Evolutionary conservation across 345 rosid genomes (phyloP).

Genomic region (Microcos paniculata): DNA sequence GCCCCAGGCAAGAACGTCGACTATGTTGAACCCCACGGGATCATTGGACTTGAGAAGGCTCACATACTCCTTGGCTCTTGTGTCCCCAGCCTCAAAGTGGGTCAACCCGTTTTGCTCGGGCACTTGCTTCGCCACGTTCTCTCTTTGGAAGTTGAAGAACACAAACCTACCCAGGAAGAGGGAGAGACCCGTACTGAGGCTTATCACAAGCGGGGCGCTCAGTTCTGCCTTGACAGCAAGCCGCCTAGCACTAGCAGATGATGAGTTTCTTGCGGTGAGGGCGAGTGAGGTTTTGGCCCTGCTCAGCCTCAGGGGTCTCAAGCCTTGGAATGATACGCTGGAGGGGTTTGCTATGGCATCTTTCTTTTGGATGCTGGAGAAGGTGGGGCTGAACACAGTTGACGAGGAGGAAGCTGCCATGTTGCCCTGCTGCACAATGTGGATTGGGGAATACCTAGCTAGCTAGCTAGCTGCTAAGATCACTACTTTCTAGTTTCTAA

Average conservation of each 20-base stretch:
- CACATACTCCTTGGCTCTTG: conserved; percentile 87
- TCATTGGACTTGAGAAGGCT: conserved; percentile 93
- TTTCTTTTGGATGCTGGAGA: conserved; percentile 37
- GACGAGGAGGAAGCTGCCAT: conserved; percentile 40
- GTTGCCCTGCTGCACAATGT: background rate
- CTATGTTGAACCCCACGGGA: conserved; percentile 93
- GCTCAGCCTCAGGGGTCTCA: conserved; percentile 30
- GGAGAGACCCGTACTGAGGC: conserved; percentile 95
- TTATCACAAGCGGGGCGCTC: conserved; percentile 68
- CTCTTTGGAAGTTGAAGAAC: conserved; percentile 99
- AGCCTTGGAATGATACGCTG: conserved; percentile 52
- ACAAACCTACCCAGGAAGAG: conserved; percentile 94
- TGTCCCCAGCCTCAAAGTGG: conserved; percentile 95
- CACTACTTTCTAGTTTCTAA: too few relatives aligned
- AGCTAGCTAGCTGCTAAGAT: too few relatives aligned
- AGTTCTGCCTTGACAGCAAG: conserved; percentile 64
- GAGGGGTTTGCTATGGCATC: conserved; percentile 30
- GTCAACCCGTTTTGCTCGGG: conserved; percentile 95
- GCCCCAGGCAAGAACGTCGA: conserved; percentile 99
- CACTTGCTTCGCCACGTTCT: conserved; percentile 93
- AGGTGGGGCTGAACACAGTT: conserved; percentile 27
- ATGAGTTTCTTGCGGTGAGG: conserved; percentile 25
- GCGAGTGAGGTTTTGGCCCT: conserved; percentile 35
- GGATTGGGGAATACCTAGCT: too few relatives aligned
- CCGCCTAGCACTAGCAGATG: conserved; percentile 5